Evolutionary conservation across 495 filamentous ascomycete genomes (phyloP).

Genomic region (Cercophora samala): DNA sequence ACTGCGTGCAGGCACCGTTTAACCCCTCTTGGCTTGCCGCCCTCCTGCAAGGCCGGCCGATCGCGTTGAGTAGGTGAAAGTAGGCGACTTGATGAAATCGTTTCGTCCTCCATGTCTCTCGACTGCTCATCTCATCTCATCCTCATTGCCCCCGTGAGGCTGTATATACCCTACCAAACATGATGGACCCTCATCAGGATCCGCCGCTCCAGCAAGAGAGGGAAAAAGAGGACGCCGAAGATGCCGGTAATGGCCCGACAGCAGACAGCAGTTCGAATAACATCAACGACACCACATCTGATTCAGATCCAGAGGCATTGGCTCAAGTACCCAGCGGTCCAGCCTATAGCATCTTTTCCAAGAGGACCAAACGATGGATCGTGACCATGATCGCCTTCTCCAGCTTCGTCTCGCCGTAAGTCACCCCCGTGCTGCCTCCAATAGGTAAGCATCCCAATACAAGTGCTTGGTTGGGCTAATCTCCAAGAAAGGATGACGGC

Average conservation of each 20-base stretch:
- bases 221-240: background rate
- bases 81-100: background rate
- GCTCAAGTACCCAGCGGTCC: constrained; percentile 39
- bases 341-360: constrained; percentile 57
- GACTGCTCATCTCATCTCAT: background rate
- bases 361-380: constrained; percentile 55
- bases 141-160: background rate
- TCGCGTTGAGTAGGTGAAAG: background rate
- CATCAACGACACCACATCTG: background rate
- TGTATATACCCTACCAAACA: background rate
- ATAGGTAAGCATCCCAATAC: background rate
- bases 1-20: background rate
- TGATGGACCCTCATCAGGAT: background rate
- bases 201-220: background rate
- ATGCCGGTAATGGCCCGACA: background rate
- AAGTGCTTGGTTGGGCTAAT: background rate
- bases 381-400: constrained; percentile 63
- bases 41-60: background rate
- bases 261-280: constrained; percentile 3
- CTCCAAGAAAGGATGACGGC: constrained; percentile 49
- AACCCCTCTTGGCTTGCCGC: background rate
- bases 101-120: background rate
- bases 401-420: constrained; percentile 61
- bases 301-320: constrained; percentile 26
- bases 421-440: background rate